Evolutionary conservation across 108 stramenopile genomes (phyloP).

Genomic region (Epithemia pelagica): DNA sequence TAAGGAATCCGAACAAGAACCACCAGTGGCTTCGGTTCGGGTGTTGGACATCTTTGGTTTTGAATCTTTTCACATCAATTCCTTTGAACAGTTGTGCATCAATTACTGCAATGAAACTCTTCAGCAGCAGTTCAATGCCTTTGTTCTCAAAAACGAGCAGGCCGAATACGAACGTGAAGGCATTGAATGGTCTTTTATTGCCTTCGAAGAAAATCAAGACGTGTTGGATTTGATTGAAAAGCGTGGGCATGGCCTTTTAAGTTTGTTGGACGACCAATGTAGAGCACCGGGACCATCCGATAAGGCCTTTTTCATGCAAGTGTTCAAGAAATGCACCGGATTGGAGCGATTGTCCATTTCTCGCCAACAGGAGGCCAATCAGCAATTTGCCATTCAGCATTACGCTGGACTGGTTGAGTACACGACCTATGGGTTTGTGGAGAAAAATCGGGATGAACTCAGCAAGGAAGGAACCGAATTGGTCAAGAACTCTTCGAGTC

Average conservation of each 20-base stretch:
- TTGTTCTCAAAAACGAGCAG: slow-evolving; percentile 81
- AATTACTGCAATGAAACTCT: slow-evolving; percentile 93
- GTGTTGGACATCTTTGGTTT: slow-evolving; percentile 98
- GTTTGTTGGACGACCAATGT: slow-evolving; percentile 78
- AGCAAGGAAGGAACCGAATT: slow-evolving; percentile 71
- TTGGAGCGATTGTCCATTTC: slow-evolving; percentile 57
- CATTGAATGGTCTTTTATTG: slow-evolving; percentile 78
- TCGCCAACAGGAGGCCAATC: slow-evolving; percentile 46
- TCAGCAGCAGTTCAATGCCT: slow-evolving; percentile 89
- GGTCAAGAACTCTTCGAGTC: slow-evolving; percentile 39
- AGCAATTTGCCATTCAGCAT: slow-evolving; percentile 68
- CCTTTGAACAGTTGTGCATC: slow-evolving; percentile 94
- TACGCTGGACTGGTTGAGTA: slow-evolving; percentile 90
- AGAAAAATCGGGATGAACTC: slow-evolving; percentile 91
- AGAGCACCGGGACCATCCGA: slow-evolving; percentile 64
- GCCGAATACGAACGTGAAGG: slow-evolving; percentile 81
- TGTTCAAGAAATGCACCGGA: slow-evolving; percentile 52
- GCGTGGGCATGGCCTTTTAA: slow-evolving; percentile 66
- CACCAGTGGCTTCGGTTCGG: slow-evolving; percentile 64
- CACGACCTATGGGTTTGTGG: slow-evolving; percentile 71
- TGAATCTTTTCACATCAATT: slow-evolving; percentile 84
- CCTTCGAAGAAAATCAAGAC: slow-evolving; percentile 94
- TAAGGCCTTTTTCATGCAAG: slow-evolving; percentile 47
- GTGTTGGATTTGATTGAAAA: slow-evolving; percentile 91
- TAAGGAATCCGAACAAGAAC: slow-evolving; percentile 3